A percentile compares a stretch with the other conserved stretches of the same genome.
Conservation (phyloP, 163 green algal species). For the Volvox carteri region DNA sequence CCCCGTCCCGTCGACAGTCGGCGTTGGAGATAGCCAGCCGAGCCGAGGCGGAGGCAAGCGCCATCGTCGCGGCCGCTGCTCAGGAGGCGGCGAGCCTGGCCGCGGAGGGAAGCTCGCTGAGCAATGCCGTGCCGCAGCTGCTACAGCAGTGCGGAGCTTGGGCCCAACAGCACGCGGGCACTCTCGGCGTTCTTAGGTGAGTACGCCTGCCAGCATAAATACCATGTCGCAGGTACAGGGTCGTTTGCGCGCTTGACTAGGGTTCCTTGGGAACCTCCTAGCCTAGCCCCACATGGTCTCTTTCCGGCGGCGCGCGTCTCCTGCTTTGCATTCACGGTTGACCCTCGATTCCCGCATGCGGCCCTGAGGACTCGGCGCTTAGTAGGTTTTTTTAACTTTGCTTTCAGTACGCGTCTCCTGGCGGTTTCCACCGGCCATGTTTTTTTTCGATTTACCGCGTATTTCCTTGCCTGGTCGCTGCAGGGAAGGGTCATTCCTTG, state of each 20-base stretch:
- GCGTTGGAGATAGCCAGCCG: constrained; percentile 22
- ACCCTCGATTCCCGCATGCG: no score
- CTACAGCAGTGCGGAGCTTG: constrained; percentile 20
- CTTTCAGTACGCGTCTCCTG: no score
- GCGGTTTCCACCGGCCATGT: no score
- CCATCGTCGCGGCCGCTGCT: constrained; percentile 29
- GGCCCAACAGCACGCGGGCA: constrained; percentile 34
- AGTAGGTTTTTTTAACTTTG: no score
- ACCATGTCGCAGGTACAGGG: no score
- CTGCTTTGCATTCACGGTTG: not conserved
- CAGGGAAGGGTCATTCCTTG: constrained; percentile 46
- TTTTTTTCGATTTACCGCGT: no score
- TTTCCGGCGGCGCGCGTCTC: not conserved
- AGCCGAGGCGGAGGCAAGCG: constrained; percentile 33
- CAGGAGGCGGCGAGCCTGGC: constrained; percentile 29
- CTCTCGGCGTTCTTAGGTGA: constrained; percentile 29
- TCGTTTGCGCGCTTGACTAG: no score
- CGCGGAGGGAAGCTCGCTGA: not conserved
- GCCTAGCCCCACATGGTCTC: no score
- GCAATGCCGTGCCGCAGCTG: constrained; percentile 22
- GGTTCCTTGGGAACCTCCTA: no score
- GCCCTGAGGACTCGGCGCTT: no score
- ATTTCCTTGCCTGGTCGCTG: not conserved
- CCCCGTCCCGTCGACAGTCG: not conserved
- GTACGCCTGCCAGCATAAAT: not conserved